Evolutionary conservation across 768 basidiomycete species (phyloP).

Genomic region (Trametes cinnabarina): DNA sequence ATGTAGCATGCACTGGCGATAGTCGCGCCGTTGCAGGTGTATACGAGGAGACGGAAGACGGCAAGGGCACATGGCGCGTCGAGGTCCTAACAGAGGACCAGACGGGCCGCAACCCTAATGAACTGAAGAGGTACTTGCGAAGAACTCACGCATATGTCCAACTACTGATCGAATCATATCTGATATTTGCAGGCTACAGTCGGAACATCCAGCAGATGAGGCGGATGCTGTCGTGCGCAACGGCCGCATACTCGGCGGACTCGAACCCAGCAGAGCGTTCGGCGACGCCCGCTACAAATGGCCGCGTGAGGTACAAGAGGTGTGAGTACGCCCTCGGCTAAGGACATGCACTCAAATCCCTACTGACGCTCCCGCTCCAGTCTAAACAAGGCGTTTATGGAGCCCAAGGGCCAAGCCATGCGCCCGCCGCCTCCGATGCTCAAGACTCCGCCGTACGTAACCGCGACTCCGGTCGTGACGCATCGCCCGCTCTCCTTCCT

Average conservation of each 20-base stretch:
- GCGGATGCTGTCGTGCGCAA: constrained; percentile 67
- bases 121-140: constrained; percentile 68
- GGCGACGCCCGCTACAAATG: constrained; percentile 92
- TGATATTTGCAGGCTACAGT: constrained; percentile 71
- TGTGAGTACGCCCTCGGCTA: constrained; percentile 44
- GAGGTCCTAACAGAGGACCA: constrained; percentile 96
- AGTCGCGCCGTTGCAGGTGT: constrained; percentile 94
- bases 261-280: constrained; percentile 86
- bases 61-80: constrained; percentile 79
- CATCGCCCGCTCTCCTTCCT: constrained; percentile 67
- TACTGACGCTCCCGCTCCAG: constrained; percentile 29
- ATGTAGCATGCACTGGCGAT: constrained; percentile 91
- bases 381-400: constrained; percentile 64
- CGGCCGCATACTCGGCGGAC: constrained; percentile 82
- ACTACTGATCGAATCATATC: no score
- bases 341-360: no score
- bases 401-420: constrained; percentile 57
- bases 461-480: constrained; percentile 76
- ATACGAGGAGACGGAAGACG: constrained; percentile 68
- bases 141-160: no score
- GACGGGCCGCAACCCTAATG: constrained; percentile 87
- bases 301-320: constrained; percentile 68
- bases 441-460: constrained; percentile 94
- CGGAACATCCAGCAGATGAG: constrained; percentile 81
- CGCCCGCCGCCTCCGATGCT: constrained; percentile 59